phyloP scores from a whole-genome alignment of 1,284 basidiomycete species.

The Ceratobasidium sp. region DNA sequence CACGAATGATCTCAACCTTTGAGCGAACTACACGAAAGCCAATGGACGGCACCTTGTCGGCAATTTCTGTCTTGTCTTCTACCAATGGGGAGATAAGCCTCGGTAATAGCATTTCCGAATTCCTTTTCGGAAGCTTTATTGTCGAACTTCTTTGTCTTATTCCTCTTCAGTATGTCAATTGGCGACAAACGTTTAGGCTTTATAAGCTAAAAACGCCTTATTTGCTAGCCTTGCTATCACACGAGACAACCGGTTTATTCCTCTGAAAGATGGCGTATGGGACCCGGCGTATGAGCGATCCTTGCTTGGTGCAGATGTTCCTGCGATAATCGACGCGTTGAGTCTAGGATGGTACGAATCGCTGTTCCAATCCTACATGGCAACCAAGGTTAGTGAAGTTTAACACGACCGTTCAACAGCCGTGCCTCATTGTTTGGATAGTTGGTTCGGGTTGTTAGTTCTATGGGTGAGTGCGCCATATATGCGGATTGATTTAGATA shows the following conservation, averaged over 20 bases:
- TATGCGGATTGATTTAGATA: no score
- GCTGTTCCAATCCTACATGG: conserved; percentile 70
- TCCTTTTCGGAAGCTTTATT: conserved; percentile 24
- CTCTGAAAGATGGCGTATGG: conserved; percentile 68
- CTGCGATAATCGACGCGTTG: conserved; percentile 63
- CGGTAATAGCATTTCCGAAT: background rate
- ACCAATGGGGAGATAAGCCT: background rate
- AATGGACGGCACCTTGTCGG: background rate
- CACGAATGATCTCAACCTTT: conserved; percentile 33
- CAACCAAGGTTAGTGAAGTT: conserved; percentile 58
- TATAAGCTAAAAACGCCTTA: background rate
- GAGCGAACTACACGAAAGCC: conserved; percentile 40
- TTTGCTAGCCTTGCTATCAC: conserved; percentile 60
- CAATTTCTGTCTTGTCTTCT: background rate
- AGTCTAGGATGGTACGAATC: conserved; percentile 75
- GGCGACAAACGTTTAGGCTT: conserved; percentile 48
- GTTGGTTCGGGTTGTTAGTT: conserved; percentile 72
- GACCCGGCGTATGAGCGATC: conserved; percentile 64
- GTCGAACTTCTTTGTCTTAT: conserved; percentile 33
- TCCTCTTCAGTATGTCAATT: conserved; percentile 48
- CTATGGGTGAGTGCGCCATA: conserved; percentile 61
- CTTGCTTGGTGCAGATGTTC: conserved; percentile 68
- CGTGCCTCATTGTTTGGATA: conserved; percentile 47
- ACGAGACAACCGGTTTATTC: conserved; percentile 68
- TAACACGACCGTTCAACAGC: background rate